Evolutionary conservation across 257 asterid species (phyloP), one percentile per base, ranked within the genome.

Genomic region (Nicotiana undulata): DNA sequence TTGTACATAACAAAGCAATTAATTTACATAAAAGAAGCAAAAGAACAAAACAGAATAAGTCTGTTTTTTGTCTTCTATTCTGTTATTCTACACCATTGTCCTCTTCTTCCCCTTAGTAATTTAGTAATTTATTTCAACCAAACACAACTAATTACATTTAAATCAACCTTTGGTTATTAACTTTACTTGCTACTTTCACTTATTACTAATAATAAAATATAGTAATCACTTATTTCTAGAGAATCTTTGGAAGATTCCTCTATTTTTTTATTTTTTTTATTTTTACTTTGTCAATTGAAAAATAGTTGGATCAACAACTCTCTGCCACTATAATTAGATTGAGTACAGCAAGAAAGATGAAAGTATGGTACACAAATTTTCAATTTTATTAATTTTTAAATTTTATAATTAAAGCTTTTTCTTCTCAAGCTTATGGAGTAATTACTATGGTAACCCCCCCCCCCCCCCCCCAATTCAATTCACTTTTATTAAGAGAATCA

Each of bases 271-370:
- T 40, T 55, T 17, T 0, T 5, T 0, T 2, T 18, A n/a, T 55
- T 16, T 72, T 72, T 24, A 24, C 60, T 46, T 72, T 72, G 24
- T 72, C 0, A 72, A 22, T 72, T 46, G 78, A 46, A 46, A 22
- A 72, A 1, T 46, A 46, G 59, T 72, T 72, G 78, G 78, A 46
- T 46, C 77, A 72, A 72, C 78, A 22, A 72, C 78, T 46, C 78
- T 72, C 60, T 72, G 78, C 16, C 37, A 46, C 60, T 72, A 22
- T 72, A 13, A 46, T 72, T 72, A 6, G 3, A 72, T 72, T 46
- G 6, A 46, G 8, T 72, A 46, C 40, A 72, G 60, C 78, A 6
- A 72, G 40, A 72, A 46, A 72, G 78, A 17, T 22, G 4, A 72
- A 46, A 24, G 46, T 2, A 46, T 22, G n/a, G 40, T 22, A 40